Conservation (phyloP, 768 basidiomycete genomes). For the Leccinellum luteum region DNA sequence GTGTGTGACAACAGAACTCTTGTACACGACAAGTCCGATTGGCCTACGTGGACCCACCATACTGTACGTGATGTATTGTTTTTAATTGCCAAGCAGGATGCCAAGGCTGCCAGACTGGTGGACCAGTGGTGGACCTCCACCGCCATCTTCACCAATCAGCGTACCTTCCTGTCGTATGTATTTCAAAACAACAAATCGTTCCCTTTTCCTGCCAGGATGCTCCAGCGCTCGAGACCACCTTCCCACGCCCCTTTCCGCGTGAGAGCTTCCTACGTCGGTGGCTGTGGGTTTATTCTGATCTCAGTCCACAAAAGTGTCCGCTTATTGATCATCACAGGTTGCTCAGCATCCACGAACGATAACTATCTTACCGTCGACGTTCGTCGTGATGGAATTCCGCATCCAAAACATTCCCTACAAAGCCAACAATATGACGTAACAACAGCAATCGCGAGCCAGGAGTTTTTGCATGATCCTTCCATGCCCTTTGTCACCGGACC, state of each 20-base stretch:
- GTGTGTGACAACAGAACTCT: not conserved
- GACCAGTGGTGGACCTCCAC: too few species aligned
- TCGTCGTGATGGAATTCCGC: constrained; percentile 30
- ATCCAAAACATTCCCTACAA: constrained; percentile 34
- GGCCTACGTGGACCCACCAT: not conserved
- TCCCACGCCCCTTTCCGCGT: not conserved
- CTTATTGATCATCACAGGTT: too few species aligned
- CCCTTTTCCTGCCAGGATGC: not conserved
- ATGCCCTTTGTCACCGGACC: constrained; percentile 25
- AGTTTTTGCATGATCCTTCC: constrained; percentile 49
- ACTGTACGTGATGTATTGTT: not conserved
- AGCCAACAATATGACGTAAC: constrained; percentile 54
- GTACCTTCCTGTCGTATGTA: not conserved
- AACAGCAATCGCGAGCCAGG: constrained; percentile 43
- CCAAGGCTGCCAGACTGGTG: not conserved
- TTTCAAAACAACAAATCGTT: not conserved
- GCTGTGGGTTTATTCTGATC: not conserved
- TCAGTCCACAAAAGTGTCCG: too few species aligned
- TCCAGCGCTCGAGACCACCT: not conserved
- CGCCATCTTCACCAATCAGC: not conserved
- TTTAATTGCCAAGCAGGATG: not conserved
- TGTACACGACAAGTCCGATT: not conserved
- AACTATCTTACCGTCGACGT: too few species aligned
- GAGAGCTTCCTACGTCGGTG: not conserved
- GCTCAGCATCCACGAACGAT: too few species aligned